phyloP scores from a whole-genome alignment of 1,284 basidiomycete genomes.

The Tremellales sp. region DNA sequence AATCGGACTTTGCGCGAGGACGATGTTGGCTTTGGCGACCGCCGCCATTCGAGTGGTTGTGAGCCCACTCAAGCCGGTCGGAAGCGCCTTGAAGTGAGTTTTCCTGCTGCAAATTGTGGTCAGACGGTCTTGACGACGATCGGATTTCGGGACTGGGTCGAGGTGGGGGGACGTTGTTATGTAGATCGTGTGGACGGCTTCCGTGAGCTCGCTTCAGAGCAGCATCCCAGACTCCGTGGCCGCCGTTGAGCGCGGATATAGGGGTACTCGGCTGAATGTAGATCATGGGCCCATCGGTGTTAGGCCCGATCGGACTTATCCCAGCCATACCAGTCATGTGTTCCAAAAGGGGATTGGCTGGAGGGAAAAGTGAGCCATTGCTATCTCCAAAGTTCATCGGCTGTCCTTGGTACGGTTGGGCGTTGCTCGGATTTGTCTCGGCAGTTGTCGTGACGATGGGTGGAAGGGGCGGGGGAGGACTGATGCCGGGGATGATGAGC shows the following conservation, averaged over 20 bases:
- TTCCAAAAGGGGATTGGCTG: constrained; percentile 39
- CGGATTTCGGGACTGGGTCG: constrained; percentile 10
- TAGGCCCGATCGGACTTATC: constrained; percentile 44
- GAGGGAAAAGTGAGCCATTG: constrained; percentile 33
- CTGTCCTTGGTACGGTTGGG: constrained; percentile 4
- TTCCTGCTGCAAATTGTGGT: too few relatives aligned
- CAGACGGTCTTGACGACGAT: too few relatives aligned
- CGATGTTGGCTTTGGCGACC: constrained; percentile 10
- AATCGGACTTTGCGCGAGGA: constrained; percentile 44
- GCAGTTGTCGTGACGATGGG: constrained; percentile 25
- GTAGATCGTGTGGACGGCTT: too few relatives aligned
- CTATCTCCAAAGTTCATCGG: constrained; percentile 7
- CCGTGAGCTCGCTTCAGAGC: constrained; percentile 37
- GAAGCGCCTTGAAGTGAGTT: too few relatives aligned
- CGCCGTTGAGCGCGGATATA: constrained; percentile 45
- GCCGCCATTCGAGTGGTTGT: neutral
- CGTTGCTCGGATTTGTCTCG: constrained; percentile 1
- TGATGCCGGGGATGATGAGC: constrained; percentile 42
- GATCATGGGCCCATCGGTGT: constrained; percentile 48
- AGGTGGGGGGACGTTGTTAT: constrained; percentile 13
- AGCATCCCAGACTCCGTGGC: constrained; percentile 43
- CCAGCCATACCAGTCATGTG: constrained; percentile 45
- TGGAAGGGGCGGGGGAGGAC: constrained; percentile 36
- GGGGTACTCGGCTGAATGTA: constrained; percentile 50
- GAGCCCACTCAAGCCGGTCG: neutral